A percentile compares a stretch with the other conserved stretches of the same genome.
phyloP scores from a whole-genome alignment of 1,284 basidiomycete species.

The Rugiboletus extremiorientalis region DNA sequence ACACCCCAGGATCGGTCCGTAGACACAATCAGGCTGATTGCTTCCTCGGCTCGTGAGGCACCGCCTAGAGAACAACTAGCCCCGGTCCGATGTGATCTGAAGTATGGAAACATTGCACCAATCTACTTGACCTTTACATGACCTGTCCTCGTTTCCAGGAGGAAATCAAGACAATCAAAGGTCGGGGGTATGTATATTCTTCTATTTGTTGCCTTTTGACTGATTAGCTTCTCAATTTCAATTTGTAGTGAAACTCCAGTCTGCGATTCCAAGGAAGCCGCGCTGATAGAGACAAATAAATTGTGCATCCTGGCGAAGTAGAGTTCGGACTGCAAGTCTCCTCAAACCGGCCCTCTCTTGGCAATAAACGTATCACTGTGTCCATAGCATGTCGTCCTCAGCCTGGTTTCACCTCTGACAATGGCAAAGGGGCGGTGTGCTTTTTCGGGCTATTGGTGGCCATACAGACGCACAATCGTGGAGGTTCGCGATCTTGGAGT shows the following conservation, averaged over 20 bases:
- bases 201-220: too few species aligned
- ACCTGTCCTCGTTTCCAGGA: neutral
- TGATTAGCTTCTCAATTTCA: neutral
- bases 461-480: too few species aligned
- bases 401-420: neutral
- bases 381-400: constrained; percentile 18
- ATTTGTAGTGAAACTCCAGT: neutral
- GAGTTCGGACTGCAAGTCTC: constrained; percentile 15
- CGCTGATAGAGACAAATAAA: constrained; percentile 22
- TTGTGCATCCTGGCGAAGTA: constrained; percentile 17
- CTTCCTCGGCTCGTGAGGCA: too few species aligned
- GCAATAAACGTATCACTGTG: too few species aligned
- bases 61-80: too few species aligned
- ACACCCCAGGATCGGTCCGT: too few species aligned
- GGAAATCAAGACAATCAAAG: neutral
- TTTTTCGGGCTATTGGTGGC: too few species aligned
- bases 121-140: too few species aligned
- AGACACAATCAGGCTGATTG: too few species aligned
- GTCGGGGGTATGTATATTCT: neutral
- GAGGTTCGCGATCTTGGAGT: neutral
- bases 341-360: neutral
- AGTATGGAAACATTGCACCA: neutral
- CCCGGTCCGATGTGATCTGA: too few species aligned
- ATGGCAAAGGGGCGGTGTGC: neutral
- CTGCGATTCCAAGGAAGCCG: constrained; percentile 23